Conservation (phyloP, 345 rosid genomes). For the Linum trigynum region DNA sequence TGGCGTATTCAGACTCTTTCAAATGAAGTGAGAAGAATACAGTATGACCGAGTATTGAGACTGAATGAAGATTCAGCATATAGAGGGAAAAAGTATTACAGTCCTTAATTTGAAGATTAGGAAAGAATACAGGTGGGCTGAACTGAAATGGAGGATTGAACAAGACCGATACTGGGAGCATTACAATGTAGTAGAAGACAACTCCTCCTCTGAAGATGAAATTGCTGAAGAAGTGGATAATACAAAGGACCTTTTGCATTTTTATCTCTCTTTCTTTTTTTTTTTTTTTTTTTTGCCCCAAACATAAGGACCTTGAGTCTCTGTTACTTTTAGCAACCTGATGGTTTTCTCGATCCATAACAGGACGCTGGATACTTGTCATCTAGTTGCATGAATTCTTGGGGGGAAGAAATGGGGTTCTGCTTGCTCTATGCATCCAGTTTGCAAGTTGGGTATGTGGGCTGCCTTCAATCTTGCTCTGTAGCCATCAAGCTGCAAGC, state of each 20-base stretch:
- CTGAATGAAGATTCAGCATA: conserved; percentile 27
- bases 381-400: conserved; percentile 58
- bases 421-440: conserved; percentile 58
- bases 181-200: too few relatives aligned
- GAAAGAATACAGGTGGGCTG: conserved; percentile 51
- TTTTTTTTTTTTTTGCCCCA: too few relatives aligned
- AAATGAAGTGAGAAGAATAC: conserved; percentile 49
- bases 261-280: too few relatives aligned
- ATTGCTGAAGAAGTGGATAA: too few relatives aligned
- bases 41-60: conserved; percentile 48
- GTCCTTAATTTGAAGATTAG: conserved; percentile 40
- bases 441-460: conserved; percentile 91
- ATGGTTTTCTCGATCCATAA: too few relatives aligned
- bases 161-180: conserved; percentile 20
- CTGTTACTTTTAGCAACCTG: too few relatives aligned
- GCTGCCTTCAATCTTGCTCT: conserved; percentile 61
- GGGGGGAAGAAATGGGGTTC: conserved; percentile 67
- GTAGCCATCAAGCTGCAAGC: conserved; percentile 80
- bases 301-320: too few relatives aligned
- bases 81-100: conserved; percentile 25
- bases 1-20: conserved; percentile 45
- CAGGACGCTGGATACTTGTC: conserved; percentile 25
- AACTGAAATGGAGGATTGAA: conserved; percentile 45
- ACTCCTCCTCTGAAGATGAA: too few relatives aligned
- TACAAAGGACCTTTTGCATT: too few relatives aligned